These are phyloP conservation scores for Neofusicoccum umdonicola DNA, from an alignment of 2,329 filamentous ascomycete genomes.

Conservation along the genomic window DNA sequence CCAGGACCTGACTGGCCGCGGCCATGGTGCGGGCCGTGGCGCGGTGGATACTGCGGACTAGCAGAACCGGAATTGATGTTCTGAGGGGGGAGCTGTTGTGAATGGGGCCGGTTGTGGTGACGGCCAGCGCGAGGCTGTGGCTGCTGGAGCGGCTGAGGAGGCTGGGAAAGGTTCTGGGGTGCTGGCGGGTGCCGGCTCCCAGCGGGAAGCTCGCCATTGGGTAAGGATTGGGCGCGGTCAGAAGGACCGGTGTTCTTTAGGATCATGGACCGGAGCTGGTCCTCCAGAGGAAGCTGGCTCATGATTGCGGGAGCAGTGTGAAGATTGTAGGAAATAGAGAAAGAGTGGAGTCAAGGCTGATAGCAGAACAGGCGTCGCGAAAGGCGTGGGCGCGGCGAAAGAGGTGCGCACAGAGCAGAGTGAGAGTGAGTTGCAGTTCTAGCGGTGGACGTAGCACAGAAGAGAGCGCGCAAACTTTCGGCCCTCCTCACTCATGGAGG, in stretches of 20 bases:
- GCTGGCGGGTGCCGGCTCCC: background rate
- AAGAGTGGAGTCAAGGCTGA: background rate
- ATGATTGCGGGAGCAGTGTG: background rate
- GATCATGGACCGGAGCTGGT: constrained; percentile 60
- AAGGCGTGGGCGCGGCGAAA: background rate
- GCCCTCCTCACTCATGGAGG: constrained; percentile 4
- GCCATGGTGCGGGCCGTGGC: background rate
- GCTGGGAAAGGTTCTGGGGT: background rate
- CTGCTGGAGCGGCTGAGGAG: background rate
- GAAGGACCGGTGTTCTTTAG: constrained; percentile 45
- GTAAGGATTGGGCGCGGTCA: background rate
- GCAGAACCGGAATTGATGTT: background rate
- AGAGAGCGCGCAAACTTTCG: background rate
- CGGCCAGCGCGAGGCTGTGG: background rate
- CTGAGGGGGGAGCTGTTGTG: background rate
- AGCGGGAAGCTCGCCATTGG: background rate
- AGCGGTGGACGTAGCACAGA: background rate
- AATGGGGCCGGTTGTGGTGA: background rate
- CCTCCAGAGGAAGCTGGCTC: constrained; percentile 46
- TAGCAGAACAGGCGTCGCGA: background rate
- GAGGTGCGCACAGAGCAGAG: background rate
- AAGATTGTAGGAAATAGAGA: background rate
- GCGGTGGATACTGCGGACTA: background rate
- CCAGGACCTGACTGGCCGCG: background rate
- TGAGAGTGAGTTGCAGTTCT: background rate